Percentiles rank a stretch among this genome's conserved stretches.
Conservation (phyloP, 805 yeast species). For the Hanseniaspora opuntiae region DNA sequence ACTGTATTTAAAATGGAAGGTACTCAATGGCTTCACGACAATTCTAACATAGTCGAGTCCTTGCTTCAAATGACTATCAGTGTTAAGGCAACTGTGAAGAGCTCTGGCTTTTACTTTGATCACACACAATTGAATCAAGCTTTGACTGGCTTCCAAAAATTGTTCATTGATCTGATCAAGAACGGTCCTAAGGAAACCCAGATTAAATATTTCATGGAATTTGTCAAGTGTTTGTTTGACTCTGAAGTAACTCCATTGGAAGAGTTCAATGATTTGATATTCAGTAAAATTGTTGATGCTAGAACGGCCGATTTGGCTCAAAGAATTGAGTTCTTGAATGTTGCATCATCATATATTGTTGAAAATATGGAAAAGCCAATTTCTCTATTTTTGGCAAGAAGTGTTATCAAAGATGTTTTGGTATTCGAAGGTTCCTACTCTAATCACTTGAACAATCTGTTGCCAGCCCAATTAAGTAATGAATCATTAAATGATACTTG, state of each 20-base stretch:
- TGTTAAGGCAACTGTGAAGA: conserved; percentile 19
- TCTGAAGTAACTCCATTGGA: conserved; percentile 23
- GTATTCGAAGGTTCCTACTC: conserved; percentile 43
- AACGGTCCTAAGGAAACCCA: conserved; percentile 19
- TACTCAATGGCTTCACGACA: conserved; percentile 44
- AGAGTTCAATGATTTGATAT: conserved; percentile 44
- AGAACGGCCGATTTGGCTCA: conserved; percentile 31
- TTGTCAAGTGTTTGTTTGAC: conserved; percentile 27
- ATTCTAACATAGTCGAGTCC: conserved; percentile 25
- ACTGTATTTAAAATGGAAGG: conserved; percentile 40
- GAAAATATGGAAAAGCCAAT: conserved; percentile 37
- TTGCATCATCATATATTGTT: conserved; percentile 38
- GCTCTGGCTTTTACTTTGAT: conserved; percentile 23
- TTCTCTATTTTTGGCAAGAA: conserved; percentile 46
- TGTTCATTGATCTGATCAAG: conserved; percentile 30
- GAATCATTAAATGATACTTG: conserved; percentile 29
- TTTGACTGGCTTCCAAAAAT: conserved; percentile 42
- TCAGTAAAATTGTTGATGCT: conserved; percentile 36
- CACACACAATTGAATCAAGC: conserved; percentile 66
- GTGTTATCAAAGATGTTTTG: conserved; percentile 52
- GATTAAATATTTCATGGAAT: conserved; percentile 33
- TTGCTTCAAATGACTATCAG: conserved; percentile 21
- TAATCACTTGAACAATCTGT: conserved; percentile 36
- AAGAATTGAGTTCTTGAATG: conserved; percentile 39
- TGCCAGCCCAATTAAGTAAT: conserved; percentile 27